Base-by-base conservation (phyloP, 768 basidiomycete species). In the Chalciporus piperatus region DNA sequence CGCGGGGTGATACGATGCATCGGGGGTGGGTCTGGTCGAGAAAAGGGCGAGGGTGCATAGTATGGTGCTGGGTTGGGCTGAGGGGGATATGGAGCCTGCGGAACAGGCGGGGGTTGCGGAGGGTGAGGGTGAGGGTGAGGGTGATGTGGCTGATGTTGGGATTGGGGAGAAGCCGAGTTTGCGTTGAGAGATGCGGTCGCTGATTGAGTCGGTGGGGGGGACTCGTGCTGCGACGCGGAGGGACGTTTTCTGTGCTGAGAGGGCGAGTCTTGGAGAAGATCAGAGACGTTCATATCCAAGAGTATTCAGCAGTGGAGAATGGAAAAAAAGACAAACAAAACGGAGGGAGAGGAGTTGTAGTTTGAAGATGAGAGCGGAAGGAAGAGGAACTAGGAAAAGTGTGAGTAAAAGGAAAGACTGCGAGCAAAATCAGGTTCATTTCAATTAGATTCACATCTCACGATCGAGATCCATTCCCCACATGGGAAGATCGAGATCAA, bases 231-330 rank as follows among this genome's bases (percentile, higher is more conserved):
- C 12, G 59, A 50, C 17, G 54, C 57, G 56, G 63, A 58, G 11
- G 71, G 55, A 3, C 60, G 60, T 61, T 72, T 60, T 19, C 72
- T 57, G 60, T 79, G 79, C 59, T 84, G 83, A 0, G 84, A 84
- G 44, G 85, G 85, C 0, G 84, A 81, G 67, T 84, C 83, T 58
- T 86, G 84, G 22, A 88, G 72, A 50, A 88, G 77, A 63, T 75
- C 80, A 20, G 81, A 80, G 58, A 88, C 83, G 69, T 87, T 85
- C 85, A 87, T 87, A 2, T 2, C 45, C 1, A 40, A 3, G 32
- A 14, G 13, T 8, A 23, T 22, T 33, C 23, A 11, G 9, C 28
- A 9, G 13, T 3, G n/a, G 22, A 28, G 7, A 41, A n/a, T 45
- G 28, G 32, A 13, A n/a, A 10, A 44, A 38, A 30, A 38, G 14